Evolutionary conservation across 2,329 filamentous ascomycete species (phyloP).

Genomic region (Pseudogymnoascus sp.): DNA sequence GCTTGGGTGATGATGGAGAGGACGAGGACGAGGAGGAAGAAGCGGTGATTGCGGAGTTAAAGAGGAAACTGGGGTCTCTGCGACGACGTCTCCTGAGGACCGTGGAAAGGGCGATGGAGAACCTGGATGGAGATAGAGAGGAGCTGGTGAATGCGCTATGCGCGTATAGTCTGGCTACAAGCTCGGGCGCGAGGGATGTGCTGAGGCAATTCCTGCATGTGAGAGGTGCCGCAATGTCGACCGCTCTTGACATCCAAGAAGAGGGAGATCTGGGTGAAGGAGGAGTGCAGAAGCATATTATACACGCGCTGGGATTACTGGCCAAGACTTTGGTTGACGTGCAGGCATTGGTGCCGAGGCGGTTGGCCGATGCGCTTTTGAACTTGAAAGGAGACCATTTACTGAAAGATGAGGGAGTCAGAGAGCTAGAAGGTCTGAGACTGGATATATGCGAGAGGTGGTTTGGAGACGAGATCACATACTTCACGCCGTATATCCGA

Average conservation of each 20-base stretch:
- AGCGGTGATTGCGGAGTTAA: slow-evolving; percentile 47
- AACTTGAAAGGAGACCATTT: slow-evolving; percentile 64
- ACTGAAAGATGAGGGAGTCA: slow-evolving; percentile 62
- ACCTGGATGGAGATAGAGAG: slow-evolving; percentile 42
- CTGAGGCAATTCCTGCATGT: slow-evolving; percentile 71
- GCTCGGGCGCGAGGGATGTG: slow-evolving; percentile 70
- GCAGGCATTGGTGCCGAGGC: slow-evolving; percentile 65
- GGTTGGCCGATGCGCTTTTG: slow-evolving; percentile 61
- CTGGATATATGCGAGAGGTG: slow-evolving; percentile 72
- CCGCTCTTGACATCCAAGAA: slow-evolving; percentile 45
- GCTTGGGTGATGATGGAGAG: slow-evolving; percentile 50
- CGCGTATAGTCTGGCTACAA: slow-evolving; percentile 76
- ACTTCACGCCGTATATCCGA: slow-evolving; percentile 80
- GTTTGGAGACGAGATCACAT: slow-evolving; percentile 74
- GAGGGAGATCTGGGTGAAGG: slow-evolving; percentile 38
- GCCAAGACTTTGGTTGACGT: slow-evolving; percentile 71
- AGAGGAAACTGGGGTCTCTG: slow-evolving; percentile 55
- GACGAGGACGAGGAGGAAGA: slow-evolving; percentile 27
- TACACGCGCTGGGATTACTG: slow-evolving; percentile 58
- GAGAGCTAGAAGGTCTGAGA: slow-evolving; percentile 59
- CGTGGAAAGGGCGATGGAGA: slow-evolving; percentile 62
- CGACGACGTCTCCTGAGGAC: slow-evolving; percentile 57
- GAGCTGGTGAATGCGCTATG: slow-evolving; percentile 65
- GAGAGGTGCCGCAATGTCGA: slow-evolving; percentile 59
- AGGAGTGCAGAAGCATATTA: slow-evolving; percentile 43